Percentiles rank a stretch among this genome's conserved stretches.
These are phyloP conservation scores for Populus davidiana DNA, from an alignment of 345 rosid species.

Conservation along the genomic window DNA sequence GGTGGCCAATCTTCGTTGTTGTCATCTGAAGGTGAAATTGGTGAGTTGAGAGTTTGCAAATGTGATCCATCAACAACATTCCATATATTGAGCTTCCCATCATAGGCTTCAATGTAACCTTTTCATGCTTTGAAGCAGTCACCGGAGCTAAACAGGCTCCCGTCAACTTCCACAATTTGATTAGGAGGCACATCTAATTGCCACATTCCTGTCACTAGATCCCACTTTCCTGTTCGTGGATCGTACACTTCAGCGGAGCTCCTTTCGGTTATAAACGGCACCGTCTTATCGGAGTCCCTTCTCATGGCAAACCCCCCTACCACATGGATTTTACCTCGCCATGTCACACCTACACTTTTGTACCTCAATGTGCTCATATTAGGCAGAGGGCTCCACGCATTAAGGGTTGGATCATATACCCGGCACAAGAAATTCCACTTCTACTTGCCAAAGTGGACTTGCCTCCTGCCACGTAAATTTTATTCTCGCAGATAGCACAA, in stretches of 20 bases:
- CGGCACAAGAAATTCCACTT: constrained; percentile 37
- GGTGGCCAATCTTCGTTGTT: constrained; percentile 17
- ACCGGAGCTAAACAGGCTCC: constrained; percentile 50
- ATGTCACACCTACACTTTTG: constrained; percentile 50
- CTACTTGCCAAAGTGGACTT: constrained; percentile 31
- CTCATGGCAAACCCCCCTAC: constrained; percentile 45
- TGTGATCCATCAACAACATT: constrained; percentile 46
- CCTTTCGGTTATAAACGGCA: constrained; percentile 38
- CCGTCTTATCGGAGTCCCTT: constrained; percentile 22
- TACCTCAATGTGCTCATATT: constrained; percentile 42
- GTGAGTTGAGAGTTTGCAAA: constrained; percentile 20
- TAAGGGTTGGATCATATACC: constrained; percentile 31
- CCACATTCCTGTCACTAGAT: constrained; percentile 54
- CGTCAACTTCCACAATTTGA: constrained; percentile 40
- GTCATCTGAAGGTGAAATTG: constrained; percentile 6
- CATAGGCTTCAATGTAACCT: constrained; percentile 49
- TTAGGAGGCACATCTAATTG: constrained; percentile 59
- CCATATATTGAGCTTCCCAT: constrained; percentile 47
- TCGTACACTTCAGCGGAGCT: constrained; percentile 56
- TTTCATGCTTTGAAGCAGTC: constrained; percentile 62
- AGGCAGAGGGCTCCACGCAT: constrained; percentile 40
- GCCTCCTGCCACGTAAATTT: constrained; percentile 52
- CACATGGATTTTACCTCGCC: constrained; percentile 48
- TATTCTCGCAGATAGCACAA: constrained; percentile 30
- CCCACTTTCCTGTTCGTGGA: constrained; percentile 33